Conservation (phyloP, 2,329 filamentous ascomycete species). For the Karstenula rhodostoma region DNA sequence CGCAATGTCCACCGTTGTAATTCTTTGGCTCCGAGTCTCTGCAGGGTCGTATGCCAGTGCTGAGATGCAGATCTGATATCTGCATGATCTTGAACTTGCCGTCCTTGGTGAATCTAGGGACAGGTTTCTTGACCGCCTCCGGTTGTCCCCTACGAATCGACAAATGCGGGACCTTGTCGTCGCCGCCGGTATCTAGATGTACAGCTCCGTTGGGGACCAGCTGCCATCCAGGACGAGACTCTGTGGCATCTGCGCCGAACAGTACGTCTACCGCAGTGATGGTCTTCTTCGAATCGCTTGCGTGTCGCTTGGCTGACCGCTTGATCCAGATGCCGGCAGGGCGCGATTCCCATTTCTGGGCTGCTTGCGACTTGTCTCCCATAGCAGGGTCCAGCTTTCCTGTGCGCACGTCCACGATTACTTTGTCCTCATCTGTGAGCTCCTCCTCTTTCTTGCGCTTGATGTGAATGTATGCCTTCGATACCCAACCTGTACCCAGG, state of each 20-base stretch:
- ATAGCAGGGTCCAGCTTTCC: constrained; percentile 74
- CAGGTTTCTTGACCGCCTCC: constrained; percentile 70
- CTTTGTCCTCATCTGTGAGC: constrained; percentile 74
- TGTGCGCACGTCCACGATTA: constrained; percentile 81
- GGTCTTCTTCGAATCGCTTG: constrained; percentile 76
- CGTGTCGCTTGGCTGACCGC: constrained; percentile 73
- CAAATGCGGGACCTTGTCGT: constrained; percentile 74
- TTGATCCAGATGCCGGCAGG: constrained; percentile 84
- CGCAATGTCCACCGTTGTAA: constrained; percentile 78
- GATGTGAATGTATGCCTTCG: constrained; percentile 81
- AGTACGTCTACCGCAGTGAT: constrained; percentile 86
- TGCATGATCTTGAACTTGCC: constrained; percentile 98
- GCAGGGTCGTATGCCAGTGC: constrained; percentile 85
- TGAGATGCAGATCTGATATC: constrained; percentile 90
- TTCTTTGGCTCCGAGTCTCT: constrained; percentile 83
- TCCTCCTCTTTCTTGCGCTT: constrained; percentile 88
- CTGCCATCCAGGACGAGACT: constrained; percentile 86
- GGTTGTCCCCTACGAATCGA: constrained; percentile 78
- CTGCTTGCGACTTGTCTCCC: constrained; percentile 63
- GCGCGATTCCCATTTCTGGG: constrained; percentile 78
- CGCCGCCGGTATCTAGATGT: constrained; percentile 69
- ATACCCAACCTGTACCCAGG: constrained; percentile 75
- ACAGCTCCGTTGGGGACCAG: constrained; percentile 72
- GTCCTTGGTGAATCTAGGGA: constrained; percentile 81
- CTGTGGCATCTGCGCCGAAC: constrained; percentile 89